Conservation (phyloP, 371 early-diverging fungal genomes). For the Mucor lusitanicus region DNA sequence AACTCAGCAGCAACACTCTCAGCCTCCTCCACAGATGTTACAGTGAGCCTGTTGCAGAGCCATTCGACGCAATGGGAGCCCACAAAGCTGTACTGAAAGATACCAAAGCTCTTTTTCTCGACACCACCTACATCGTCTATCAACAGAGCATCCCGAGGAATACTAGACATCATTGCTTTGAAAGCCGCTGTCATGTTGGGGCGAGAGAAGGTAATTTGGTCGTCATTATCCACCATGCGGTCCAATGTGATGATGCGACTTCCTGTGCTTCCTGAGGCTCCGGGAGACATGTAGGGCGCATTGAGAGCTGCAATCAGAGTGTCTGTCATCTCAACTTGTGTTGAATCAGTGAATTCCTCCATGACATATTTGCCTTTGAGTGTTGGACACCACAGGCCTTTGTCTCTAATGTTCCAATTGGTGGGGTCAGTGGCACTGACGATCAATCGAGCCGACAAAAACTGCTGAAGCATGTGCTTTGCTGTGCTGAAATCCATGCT, state of each 20-base stretch:
- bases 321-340: slow-evolving; percentile 34
- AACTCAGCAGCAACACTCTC: slow-evolving; percentile 58
- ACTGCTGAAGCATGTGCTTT: slow-evolving; percentile 58
- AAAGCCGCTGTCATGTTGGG: slow-evolving; percentile 57
- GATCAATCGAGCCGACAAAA: slow-evolving; percentile 55
- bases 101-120: slow-evolving; percentile 18
- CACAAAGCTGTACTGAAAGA: slow-evolving; percentile 34
- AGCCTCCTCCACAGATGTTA: slow-evolving; percentile 62
- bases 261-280: slow-evolving; percentile 6
- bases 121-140: slow-evolving; percentile 49
- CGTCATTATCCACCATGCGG: slow-evolving; percentile 36
- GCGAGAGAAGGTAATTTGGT: slow-evolving; percentile 45
- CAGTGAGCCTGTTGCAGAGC: slow-evolving; percentile 62
- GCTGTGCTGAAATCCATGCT: slow-evolving; percentile 59
- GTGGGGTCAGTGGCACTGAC: slow-evolving; percentile 53
- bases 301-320: slow-evolving; percentile 17
- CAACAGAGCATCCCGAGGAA: slow-evolving; percentile 37
- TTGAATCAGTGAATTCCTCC: slow-evolving; percentile 48
- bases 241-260: slow-evolving; percentile 31
- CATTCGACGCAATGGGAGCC: slow-evolving; percentile 54
- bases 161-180: slow-evolving; percentile 57
- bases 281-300: slow-evolving; percentile 12
- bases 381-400: slow-evolving; percentile 57
- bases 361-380: slow-evolving; percentile 60
- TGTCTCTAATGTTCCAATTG: slow-evolving; percentile 50